Percentiles rank a stretch among this genome's conserved stretches.
Conservation (phyloP, 192 early-diverging fungal species). For the Paraglomus occultum region DNA sequence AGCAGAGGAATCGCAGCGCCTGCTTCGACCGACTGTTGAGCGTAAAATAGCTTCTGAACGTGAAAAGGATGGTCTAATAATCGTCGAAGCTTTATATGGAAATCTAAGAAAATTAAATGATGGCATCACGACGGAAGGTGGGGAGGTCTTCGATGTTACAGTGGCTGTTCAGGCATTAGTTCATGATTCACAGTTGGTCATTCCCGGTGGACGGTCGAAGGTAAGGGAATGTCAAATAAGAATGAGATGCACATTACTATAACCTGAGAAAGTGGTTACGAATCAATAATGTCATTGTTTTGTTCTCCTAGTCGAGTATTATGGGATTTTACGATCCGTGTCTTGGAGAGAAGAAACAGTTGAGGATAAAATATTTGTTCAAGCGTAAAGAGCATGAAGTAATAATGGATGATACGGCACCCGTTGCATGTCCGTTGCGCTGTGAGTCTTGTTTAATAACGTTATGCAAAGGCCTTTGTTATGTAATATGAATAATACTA, state of each 20-base stretch:
- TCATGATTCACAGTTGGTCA: slow-evolving; percentile 79
- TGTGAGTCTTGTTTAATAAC: slow-evolving; percentile 54
- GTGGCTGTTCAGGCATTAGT: slow-evolving; percentile 83
- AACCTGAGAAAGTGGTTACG: not conserved
- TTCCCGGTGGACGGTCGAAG: slow-evolving; percentile 86
- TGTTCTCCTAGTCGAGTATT: slow-evolving; percentile 61
- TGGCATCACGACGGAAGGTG: slow-evolving; percentile 25
- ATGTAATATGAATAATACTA: no score
- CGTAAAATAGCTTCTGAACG: slow-evolving; percentile 70
- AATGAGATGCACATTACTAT: not conserved
- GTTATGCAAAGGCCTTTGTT: no score
- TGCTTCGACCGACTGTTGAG: slow-evolving; percentile 67
- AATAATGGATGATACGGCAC: slow-evolving; percentile 71
- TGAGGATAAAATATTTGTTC: slow-evolving; percentile 86
- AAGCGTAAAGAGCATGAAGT: slow-evolving; percentile 76
- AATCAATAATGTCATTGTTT: slow-evolving; percentile 12
- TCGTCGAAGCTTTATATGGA: slow-evolving; percentile 87
- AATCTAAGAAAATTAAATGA: slow-evolving; percentile 53
- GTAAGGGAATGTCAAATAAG: slow-evolving; percentile 36
- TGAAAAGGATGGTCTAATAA: slow-evolving; percentile 70
- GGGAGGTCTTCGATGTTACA: slow-evolving; percentile 74
- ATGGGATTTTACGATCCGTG: slow-evolving; percentile 97
- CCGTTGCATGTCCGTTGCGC: slow-evolving; percentile 81
- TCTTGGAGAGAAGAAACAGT: slow-evolving; percentile 79
- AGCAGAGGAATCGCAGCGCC: slow-evolving; percentile 70